These are phyloP conservation scores for Lagenidium sp. DNA, from an alignment of 352 stramenopile genomes.

Conservation along the genomic window DNA sequence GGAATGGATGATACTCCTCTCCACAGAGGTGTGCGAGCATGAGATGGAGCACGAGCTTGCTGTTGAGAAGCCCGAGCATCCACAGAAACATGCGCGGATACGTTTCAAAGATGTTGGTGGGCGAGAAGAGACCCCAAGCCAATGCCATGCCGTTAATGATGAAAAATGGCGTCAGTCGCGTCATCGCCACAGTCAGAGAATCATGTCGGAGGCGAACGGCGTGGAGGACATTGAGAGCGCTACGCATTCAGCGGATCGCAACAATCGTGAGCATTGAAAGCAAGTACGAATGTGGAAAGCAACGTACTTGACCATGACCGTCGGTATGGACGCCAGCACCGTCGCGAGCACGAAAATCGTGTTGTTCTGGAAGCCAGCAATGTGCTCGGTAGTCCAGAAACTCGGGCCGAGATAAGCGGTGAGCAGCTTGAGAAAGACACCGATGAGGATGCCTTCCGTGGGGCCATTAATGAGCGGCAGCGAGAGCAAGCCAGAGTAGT, in stretches of 20 bases:
- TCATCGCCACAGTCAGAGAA: constrained; percentile 72
- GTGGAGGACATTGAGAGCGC: constrained; percentile 60
- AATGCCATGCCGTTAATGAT: constrained; percentile 60
- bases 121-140: constrained; percentile 65
- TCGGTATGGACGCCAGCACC: constrained; percentile 44
- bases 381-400: constrained; percentile 61
- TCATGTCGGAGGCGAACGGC: constrained; percentile 58
- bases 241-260: constrained; percentile 11
- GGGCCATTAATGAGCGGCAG: constrained; percentile 96
- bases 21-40: constrained; percentile 83
- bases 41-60: constrained; percentile 85
- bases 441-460: constrained; percentile 93
- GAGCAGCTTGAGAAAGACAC: constrained; percentile 62
- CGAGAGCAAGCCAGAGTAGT: constrained; percentile 93
- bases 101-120: constrained; percentile 55
- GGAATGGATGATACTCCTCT: constrained; percentile 85
- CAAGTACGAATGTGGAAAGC: not conserved
- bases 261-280: not conserved
- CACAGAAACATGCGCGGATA: constrained; percentile 81
- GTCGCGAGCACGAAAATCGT: constrained; percentile 68
- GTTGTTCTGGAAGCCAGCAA: constrained; percentile 73
- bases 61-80: constrained; percentile 84
- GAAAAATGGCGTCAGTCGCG: constrained; percentile 64
- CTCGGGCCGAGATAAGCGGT: constrained; percentile 45
- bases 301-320: constrained; percentile 72